Conservation (phyloP, 2,329 filamentous ascomycete species). For the Ophiosphaerella herpotricha region DNA sequence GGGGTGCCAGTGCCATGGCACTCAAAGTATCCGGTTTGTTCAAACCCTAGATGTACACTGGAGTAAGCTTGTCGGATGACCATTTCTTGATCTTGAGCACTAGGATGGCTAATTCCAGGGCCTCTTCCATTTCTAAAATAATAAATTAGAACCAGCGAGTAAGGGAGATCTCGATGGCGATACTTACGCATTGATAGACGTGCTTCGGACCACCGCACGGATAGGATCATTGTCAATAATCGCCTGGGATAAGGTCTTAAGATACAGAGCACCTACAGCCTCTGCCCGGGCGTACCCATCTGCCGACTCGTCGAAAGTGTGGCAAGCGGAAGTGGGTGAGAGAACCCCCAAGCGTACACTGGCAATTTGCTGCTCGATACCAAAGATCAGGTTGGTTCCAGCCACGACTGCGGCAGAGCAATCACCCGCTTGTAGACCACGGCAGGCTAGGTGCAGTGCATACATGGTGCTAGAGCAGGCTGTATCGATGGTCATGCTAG, state of each 20-base stretch:
- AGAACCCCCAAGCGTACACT: conserved; percentile 12
- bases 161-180: too few species aligned
- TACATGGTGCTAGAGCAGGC: conserved; percentile 24
- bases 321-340: conserved; percentile 7
- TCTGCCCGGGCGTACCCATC: conserved; percentile 9
- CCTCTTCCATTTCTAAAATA: too few species aligned
- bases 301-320: conserved; percentile 16
- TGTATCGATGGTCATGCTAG: conserved; percentile 20
- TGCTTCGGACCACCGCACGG: conserved; percentile 18
- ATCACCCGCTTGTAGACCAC: conserved; percentile 15
- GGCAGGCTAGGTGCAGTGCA: conserved; percentile 17
- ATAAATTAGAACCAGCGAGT: too few species aligned
- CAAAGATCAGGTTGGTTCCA: conserved; percentile 16
- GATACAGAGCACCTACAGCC: conserved; percentile 17
- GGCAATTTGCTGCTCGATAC: conserved; percentile 3
- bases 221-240: conserved; percentile 15
- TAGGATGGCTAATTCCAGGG: conserved; percentile 21
- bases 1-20: too few species aligned
- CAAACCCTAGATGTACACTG: too few species aligned
- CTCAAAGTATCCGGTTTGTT: too few species aligned
- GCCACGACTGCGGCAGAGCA: conserved; percentile 23
- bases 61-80: too few species aligned
- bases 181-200: conserved; percentile 8
- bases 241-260: conserved; percentile 11
- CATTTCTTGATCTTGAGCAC: conserved; percentile 7